These are phyloP conservation scores for Bauhinia variegata DNA, from an alignment of 306 rosid genomes.

Conservation along the genomic window DNA sequence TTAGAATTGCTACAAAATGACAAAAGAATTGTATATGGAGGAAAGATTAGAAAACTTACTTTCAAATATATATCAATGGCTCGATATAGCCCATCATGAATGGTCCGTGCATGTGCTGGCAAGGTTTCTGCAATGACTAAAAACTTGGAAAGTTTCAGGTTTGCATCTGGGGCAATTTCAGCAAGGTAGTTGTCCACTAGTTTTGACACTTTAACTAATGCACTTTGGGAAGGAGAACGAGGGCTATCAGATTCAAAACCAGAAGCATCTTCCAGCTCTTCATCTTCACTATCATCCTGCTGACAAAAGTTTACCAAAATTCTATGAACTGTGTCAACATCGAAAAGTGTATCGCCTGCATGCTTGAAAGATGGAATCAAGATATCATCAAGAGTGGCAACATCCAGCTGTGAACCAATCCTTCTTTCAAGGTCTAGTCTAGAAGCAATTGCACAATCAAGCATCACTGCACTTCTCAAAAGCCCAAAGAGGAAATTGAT, in stretches of 20 bases:
- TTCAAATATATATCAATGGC: slow-evolving; percentile 90
- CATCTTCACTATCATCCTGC: slow-evolving; percentile 97
- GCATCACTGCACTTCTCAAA: slow-evolving; percentile 86
- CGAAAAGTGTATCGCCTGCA: slow-evolving; percentile 87
- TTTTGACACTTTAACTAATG: slow-evolving; percentile 81
- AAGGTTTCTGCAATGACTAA: slow-evolving; percentile 84
- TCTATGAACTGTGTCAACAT: slow-evolving; percentile 96
- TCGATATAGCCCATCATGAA: slow-evolving; percentile 88
- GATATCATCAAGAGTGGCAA: slow-evolving; percentile 90
- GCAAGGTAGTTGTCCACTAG: slow-evolving; percentile 92
- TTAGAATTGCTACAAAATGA: too few species aligned
- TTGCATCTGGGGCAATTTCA: slow-evolving; percentile 96
- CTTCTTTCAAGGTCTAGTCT: slow-evolving; percentile 92
- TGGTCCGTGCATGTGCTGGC: slow-evolving; percentile 86
- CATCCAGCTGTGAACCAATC: slow-evolving; percentile 91
- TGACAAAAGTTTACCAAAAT: slow-evolving; percentile 86
- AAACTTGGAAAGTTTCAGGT: slow-evolving; percentile 88
- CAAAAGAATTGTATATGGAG: too few species aligned
- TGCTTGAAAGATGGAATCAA: slow-evolving; percentile 94
- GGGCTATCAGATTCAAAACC: slow-evolving; percentile 92
- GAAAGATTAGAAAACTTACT: too few species aligned
- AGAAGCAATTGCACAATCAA: slow-evolving; percentile 73
- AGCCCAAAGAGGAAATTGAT: slow-evolving; percentile 91
- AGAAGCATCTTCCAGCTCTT: slow-evolving; percentile 77
- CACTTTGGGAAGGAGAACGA: slow-evolving; percentile 79